Conservation (phyloP, 129 eudicot genomes). For the Flaveria robusta region DNA sequence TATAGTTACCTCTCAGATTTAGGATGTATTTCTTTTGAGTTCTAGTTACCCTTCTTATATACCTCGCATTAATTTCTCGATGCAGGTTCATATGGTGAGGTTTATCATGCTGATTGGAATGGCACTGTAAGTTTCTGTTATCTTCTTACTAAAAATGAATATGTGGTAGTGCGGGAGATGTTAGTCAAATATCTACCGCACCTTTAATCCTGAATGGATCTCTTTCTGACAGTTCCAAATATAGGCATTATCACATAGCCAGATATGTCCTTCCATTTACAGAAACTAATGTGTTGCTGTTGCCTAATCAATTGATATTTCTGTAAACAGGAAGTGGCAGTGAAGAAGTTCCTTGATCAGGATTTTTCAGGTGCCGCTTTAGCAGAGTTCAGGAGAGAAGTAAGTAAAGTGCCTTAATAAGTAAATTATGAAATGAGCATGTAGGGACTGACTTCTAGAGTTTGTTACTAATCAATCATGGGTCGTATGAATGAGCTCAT, state of each 20-base stretch:
- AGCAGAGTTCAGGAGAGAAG: slow-evolving; percentile 98
- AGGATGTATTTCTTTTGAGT: neutral
- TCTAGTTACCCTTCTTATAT: slow-evolving; percentile 22
- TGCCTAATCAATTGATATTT: slow-evolving; percentile 28
- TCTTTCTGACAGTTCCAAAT: neutral
- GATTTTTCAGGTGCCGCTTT: slow-evolving; percentile 99
- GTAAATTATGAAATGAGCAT: neutral
- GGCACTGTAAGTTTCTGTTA: slow-evolving; percentile 76
- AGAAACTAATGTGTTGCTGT: slow-evolving; percentile 6
- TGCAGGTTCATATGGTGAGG: slow-evolving; percentile 98
- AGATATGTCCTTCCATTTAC: neutral
- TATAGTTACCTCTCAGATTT: slow-evolving; percentile 17
- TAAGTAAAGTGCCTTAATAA: slow-evolving; percentile 34
- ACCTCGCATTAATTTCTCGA: slow-evolving; percentile 18
- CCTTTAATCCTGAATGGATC: neutral
- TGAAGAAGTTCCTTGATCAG: slow-evolving; percentile 97
- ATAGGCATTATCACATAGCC: slow-evolving; percentile 8
- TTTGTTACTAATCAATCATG: neutral
- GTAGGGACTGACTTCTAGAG: neutral
- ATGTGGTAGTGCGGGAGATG: slow-evolving; percentile 1
- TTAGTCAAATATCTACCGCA: slow-evolving; percentile 4
- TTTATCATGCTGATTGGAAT: slow-evolving; percentile 97
- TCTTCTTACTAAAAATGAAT: slow-evolving; percentile 22
- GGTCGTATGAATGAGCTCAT: slow-evolving; percentile 2
- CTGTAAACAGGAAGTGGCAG: slow-evolving; percentile 88